A percentile compares a stretch with the other conserved stretches of the same genome.
phyloP scores from a whole-genome alignment of 73 alveolate genomes.

The Loxodes magnus region DNA sequence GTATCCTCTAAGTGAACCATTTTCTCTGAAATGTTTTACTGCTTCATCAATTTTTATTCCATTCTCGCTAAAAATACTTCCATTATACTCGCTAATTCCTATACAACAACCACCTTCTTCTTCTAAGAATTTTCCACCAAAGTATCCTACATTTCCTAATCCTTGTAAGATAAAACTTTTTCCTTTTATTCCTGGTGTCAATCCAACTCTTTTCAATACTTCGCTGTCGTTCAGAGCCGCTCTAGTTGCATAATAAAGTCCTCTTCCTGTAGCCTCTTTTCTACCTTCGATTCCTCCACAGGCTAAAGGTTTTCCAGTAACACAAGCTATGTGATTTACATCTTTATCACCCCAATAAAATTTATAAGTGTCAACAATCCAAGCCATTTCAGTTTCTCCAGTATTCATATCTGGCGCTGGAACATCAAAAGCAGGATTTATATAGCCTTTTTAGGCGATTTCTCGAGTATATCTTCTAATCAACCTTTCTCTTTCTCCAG shows the following conservation, averaged over 20 bases:
- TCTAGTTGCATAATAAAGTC: constrained; percentile 69
- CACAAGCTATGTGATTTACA: constrained; percentile 58
- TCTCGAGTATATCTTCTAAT: constrained; percentile 68
- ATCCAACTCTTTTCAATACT: constrained; percentile 29
- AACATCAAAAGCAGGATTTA: constrained; percentile 57
- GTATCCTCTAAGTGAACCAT: constrained; percentile 44
- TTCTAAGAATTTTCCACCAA: constrained; percentile 68
- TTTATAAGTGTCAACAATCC: constrained; percentile 77
- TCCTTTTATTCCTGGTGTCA: constrained; percentile 47
- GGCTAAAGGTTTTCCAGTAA: constrained; percentile 64
- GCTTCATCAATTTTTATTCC: constrained; percentile 57
- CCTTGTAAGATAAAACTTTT: constrained; percentile 66
- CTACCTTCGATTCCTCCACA: constrained; percentile 85
- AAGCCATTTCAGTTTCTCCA: constrained; percentile 71
- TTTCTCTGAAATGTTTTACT: constrained; percentile 25
- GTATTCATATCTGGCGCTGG: constrained; percentile 87
- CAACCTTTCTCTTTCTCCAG: constrained; percentile 49
- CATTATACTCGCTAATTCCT: constrained; percentile 55
- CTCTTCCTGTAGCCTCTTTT: constrained; percentile 75
- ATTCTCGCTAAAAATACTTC: constrained; percentile 37
- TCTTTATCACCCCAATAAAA: constrained; percentile 48
- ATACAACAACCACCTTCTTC: constrained; percentile 40
- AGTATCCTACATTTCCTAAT: constrained; percentile 84
- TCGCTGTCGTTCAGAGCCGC: constrained; percentile 46
- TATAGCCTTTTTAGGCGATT: constrained; percentile 61